These are phyloP conservation scores for Myrica gale DNA, from an alignment of 306 rosid species.

Conservation along the genomic window DNA sequence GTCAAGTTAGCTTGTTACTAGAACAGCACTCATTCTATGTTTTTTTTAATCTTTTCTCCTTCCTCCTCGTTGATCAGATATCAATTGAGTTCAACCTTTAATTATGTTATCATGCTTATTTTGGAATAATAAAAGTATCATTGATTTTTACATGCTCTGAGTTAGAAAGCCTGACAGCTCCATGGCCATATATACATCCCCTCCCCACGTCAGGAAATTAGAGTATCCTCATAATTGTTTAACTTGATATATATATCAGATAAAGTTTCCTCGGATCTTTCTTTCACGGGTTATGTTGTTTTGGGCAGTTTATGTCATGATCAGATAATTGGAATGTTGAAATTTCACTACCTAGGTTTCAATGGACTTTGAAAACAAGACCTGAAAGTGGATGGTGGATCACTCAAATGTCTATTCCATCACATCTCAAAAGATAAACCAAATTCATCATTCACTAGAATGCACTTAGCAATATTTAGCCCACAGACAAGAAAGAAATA, in stretches of 20 bases:
- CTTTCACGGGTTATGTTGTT: not conserved
- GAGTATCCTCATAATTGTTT: no score
- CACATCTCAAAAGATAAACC: conserved; percentile 45
- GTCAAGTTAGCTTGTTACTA: no score
- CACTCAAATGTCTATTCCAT: conserved; percentile 49
- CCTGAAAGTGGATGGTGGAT: conserved; percentile 42
- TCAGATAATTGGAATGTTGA: conserved; percentile 18
- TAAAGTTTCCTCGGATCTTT: not conserved
- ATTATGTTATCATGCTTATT: not conserved
- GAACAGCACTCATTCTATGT: not conserved
- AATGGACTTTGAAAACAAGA: conserved; percentile 25
- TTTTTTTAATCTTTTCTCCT: not conserved
- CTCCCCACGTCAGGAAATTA: not conserved
- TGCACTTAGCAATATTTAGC: conserved; percentile 22
- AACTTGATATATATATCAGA: no score
- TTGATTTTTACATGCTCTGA: not conserved
- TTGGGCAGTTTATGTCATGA: not conserved
- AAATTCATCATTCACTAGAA: conserved; percentile 31
- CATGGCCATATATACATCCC: not conserved
- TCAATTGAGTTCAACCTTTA: not conserved
- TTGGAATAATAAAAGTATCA: not conserved
- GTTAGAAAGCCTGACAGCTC: not conserved
- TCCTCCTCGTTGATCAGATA: not conserved
- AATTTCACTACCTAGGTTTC: conserved; percentile 14
- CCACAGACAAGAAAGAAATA: conserved; percentile 30